Percentiles rank a stretch among this genome's conserved stretches.
phyloP scores from a whole-genome alignment of 2,329 filamentous ascomycete genomes.

The Colletotrichum sublineola region DNA sequence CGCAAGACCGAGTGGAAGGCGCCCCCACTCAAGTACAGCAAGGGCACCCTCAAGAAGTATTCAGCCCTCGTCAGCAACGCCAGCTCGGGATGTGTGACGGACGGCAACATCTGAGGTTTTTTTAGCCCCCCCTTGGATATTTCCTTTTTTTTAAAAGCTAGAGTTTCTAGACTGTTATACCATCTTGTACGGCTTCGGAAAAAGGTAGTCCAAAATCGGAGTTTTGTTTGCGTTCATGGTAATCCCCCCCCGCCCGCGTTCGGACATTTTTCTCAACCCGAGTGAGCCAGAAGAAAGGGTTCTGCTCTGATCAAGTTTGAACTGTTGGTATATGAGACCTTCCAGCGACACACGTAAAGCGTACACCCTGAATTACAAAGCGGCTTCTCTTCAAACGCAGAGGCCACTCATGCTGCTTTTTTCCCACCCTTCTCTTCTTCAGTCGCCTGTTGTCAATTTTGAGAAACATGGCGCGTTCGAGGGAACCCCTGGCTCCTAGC shows the following conservation, averaged over 20 bases:
- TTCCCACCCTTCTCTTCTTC: background rate
- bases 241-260: background rate
- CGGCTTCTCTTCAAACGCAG: background rate
- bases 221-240: conserved; percentile 37
- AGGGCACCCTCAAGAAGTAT: conserved; percentile 80
- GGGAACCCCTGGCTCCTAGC: conserved; percentile 42
- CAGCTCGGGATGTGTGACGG: conserved; percentile 71
- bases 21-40: conserved; percentile 69
- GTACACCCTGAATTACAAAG: conserved; percentile 7
- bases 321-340: conserved; percentile 5
- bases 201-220: conserved; percentile 42
- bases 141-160: conserved; percentile 6
- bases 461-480: conserved; percentile 26
- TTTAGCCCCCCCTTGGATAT: background rate
- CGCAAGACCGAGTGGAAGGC: conserved; percentile 72
- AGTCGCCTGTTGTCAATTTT: background rate
- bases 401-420: conserved; percentile 7
- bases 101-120: conserved; percentile 50
- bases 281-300: background rate
- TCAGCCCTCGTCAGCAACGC: conserved; percentile 71
- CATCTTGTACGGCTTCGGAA: conserved; percentile 42
- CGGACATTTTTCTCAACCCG: background rate
- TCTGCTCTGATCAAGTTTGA: background rate
- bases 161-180: conserved; percentile 40
- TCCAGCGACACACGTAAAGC: conserved; percentile 1